Percentiles rank a stretch among this genome's conserved stretches.
phyloP scores from a whole-genome alignment of 805 yeast species.

The Candida methanosorbosa region DNA sequence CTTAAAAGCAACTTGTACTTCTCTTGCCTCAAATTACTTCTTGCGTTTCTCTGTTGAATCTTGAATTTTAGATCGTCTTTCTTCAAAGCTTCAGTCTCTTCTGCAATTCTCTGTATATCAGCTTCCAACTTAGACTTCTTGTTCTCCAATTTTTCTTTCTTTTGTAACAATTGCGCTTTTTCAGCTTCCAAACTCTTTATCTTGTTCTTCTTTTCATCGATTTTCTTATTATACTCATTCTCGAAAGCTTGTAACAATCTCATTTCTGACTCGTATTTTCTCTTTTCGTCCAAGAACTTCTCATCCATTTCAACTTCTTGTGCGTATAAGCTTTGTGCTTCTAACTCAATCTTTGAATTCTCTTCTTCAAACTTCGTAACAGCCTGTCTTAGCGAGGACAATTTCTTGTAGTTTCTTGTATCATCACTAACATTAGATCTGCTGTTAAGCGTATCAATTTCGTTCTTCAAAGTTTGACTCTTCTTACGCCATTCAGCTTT shows the following conservation, averaged over 20 bases:
- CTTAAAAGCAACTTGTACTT: slow-evolving; percentile 13
- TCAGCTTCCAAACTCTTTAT: slow-evolving; percentile 21
- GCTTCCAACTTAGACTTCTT: slow-evolving; percentile 21
- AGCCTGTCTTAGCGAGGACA: slow-evolving; percentile 39
- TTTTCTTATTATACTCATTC: slow-evolving; percentile 16
- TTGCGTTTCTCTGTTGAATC: slow-evolving; percentile 12
- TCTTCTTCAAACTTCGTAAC: slow-evolving; percentile 31
- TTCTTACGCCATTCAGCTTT: slow-evolving; percentile 52
- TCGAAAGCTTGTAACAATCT: slow-evolving; percentile 24
- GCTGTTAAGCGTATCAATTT: slow-evolving; percentile 43
- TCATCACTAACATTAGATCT: slow-evolving; percentile 44
- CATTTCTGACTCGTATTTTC: slow-evolving; percentile 26
- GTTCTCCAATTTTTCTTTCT: slow-evolving; percentile 23
- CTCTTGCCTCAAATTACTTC: slow-evolving; percentile 16
- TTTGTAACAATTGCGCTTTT: slow-evolving; percentile 18
- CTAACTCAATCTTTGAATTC: slow-evolving; percentile 26
- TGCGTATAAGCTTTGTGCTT: slow-evolving; percentile 24
- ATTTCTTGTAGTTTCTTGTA: slow-evolving; percentile 44
- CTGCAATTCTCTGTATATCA: slow-evolving; percentile 14
- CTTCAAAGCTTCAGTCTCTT: slow-evolving; percentile 19
- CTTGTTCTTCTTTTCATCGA: slow-evolving; percentile 13
- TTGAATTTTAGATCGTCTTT: slow-evolving; percentile 13
- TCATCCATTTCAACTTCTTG: slow-evolving; percentile 32
- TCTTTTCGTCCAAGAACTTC: slow-evolving; percentile 25
- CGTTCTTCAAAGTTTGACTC: slow-evolving; percentile 40